Conservation (phyloP, 495 filamentous ascomycete species). For the Margaritispora aquatica region DNA sequence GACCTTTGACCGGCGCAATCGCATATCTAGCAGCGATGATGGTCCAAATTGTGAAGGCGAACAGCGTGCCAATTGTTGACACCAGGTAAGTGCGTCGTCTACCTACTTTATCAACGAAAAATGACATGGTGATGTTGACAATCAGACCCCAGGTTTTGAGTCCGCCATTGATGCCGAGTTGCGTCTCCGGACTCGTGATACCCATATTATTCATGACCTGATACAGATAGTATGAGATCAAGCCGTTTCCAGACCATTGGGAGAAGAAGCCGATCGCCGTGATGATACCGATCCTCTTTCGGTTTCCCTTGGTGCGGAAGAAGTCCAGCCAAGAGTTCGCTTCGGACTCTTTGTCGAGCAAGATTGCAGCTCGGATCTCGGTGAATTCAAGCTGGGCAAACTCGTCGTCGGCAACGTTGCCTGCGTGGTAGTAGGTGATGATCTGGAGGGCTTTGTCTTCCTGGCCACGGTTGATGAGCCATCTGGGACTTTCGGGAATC, state of each 20-base stretch:
- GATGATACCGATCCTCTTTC: constrained; percentile 42
- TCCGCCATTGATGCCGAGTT: constrained; percentile 12
- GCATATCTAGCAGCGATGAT: constrained; percentile 6
- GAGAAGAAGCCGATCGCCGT: constrained; percentile 42
- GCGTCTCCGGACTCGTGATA: constrained; percentile 24
- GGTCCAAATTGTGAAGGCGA: constrained; percentile 44
- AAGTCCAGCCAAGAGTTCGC: constrained; percentile 4
- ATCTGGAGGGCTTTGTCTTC: constrained; percentile 35
- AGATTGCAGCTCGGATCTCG: constrained; percentile 18
- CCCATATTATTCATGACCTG: constrained; percentile 43
- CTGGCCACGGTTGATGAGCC: constrained; percentile 23
- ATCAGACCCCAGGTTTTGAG: constrained; percentile 5
- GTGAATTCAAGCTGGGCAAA: constrained; percentile 30
- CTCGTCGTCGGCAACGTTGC: constrained; percentile 24
- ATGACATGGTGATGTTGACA: constrained; percentile 6
- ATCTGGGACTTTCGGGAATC: constrained; percentile 12
- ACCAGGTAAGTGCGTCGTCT: constrained; percentile 41
- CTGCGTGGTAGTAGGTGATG: constrained; percentile 25
- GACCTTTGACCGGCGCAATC: neutral
- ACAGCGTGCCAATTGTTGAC: constrained; percentile 46
- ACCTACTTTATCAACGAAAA: constrained; percentile 40
- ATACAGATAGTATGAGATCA: constrained; percentile 50
- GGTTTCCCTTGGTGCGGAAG: constrained; percentile 26
- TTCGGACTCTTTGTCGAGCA: neutral
- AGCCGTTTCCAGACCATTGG: constrained; percentile 46